Conservation (phyloP, 1,139 yeast species). For the Candida freyschussii region DNA sequence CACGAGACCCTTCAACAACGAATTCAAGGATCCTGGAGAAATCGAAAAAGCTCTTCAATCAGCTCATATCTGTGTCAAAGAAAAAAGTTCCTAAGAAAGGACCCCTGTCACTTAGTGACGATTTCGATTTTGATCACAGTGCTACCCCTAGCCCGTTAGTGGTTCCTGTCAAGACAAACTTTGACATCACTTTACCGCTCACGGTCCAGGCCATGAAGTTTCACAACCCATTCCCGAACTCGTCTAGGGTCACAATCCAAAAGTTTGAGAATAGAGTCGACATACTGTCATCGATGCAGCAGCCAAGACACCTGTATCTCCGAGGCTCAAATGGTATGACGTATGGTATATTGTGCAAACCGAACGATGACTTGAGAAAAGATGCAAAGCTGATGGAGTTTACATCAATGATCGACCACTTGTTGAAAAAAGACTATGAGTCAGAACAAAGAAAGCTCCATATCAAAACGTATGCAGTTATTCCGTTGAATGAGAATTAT, state of each 20-base stretch:
- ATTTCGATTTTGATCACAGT: constrained; percentile 44
- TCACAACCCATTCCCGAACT: constrained; percentile 50
- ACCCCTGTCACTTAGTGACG: constrained; percentile 36
- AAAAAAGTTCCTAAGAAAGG: constrained; percentile 29
- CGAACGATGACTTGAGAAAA: constrained; percentile 87
- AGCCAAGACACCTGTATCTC: constrained; percentile 74
- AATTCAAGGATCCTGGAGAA: constrained; percentile 18
- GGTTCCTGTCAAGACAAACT: constrained; percentile 73
- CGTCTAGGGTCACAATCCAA: constrained; percentile 48
- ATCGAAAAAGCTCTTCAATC: constrained; percentile 29
- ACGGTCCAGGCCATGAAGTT: constrained; percentile 38
- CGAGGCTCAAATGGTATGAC: constrained; percentile 72
- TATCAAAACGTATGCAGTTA: constrained; percentile 82
- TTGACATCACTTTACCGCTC: constrained; percentile 62
- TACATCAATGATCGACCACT: constrained; percentile 78
- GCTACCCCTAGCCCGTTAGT: constrained; percentile 63
- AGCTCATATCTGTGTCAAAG: constrained; percentile 31
- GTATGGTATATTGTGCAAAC: constrained; percentile 76
- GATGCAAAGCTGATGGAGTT: constrained; percentile 95
- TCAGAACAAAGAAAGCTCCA: constrained; percentile 67
- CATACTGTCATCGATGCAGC: constrained; percentile 76
- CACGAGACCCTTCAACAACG: constrained; percentile 11
- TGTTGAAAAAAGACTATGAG: constrained; percentile 62
- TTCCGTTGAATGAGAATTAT: constrained; percentile 79
- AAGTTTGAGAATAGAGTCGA: constrained; percentile 60